A percentile compares a stretch with the other conserved stretches of the same genome.
Evolutionary conservation across 768 basidiomycete genomes (phyloP).

Genomic region (Mycena rosella): DNA sequence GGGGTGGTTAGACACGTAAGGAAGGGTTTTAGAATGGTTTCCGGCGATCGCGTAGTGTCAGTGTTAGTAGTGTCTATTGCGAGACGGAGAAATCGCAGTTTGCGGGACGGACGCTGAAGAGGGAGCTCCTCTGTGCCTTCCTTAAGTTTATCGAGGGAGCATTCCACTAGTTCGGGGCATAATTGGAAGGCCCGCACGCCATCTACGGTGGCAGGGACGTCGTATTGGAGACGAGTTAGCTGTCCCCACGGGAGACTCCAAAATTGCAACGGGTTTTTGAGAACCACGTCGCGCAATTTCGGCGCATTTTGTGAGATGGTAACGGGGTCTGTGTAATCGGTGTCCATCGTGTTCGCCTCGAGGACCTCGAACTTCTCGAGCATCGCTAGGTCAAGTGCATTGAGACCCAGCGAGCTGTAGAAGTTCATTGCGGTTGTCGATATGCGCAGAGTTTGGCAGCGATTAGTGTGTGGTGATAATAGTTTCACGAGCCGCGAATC

Average conservation of each 20-base stretch:
- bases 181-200: slow-evolving; percentile 10
- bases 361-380: slow-evolving; percentile 29
- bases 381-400: background rate
- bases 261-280: slow-evolving; percentile 5
- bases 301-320: slow-evolving; percentile 3
- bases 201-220: background rate
- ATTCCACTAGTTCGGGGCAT: slow-evolving; percentile 27
- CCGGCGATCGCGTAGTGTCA: background rate
- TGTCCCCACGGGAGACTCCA: slow-evolving; percentile 32
- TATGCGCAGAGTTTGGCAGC: slow-evolving; percentile 22
- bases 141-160: slow-evolving; percentile 15
- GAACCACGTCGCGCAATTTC: slow-evolving; percentile 15
- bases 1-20: slow-evolving; percentile 18
- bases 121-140: background rate
- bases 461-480: background rate
- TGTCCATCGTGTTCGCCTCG: background rate
- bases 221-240: slow-evolving; percentile 30
- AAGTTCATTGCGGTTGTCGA: background rate
- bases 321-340: background rate
- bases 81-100: slow-evolving; percentile 21
- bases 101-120: background rate
- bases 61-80: slow-evolving; percentile 2
- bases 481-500: slow-evolving; percentile 5
- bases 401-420: slow-evolving; percentile 17
- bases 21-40: slow-evolving; percentile 20